Percentiles rank a stretch among this genome's conserved stretches.
phyloP scores from a whole-genome alignment of 805 yeast genomes.

The Starmerella kuoi region DNA sequence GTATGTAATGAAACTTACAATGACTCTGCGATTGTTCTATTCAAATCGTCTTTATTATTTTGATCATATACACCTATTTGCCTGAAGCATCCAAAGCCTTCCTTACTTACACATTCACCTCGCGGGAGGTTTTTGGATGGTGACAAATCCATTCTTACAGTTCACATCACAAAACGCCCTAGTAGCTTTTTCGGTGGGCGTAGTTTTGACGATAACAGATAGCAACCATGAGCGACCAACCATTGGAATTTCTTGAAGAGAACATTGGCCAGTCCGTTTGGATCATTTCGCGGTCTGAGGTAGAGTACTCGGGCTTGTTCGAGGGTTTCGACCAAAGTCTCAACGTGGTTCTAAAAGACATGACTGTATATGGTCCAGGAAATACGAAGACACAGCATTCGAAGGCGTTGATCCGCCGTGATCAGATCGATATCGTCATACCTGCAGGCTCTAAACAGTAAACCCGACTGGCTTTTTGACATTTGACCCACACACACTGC shows the following conservation, averaged over 20 bases:
- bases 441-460: slow-evolving; percentile 23
- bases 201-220: no score
- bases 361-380: slow-evolving; percentile 39
- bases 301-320: slow-evolving; percentile 79
- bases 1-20: no score
- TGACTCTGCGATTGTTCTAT: no score
- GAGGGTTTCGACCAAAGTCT: slow-evolving; percentile 94
- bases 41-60: no score
- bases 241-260: slow-evolving; percentile 78
- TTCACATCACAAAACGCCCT: no score
- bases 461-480: background rate
- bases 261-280: slow-evolving; percentile 69
- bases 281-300: slow-evolving; percentile 51
- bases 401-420: slow-evolving; percentile 33
- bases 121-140: no score
- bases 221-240: slow-evolving; percentile 32
- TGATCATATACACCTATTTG: no score
- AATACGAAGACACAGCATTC: slow-evolving; percentile 23
- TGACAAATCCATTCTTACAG: no score
- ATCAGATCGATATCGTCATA: slow-evolving; percentile 32
- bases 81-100: no score
- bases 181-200: no score
- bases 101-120: no score
- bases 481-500: no score
- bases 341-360: slow-evolving; percentile 71